A percentile compares a stretch with the other conserved stretches of the same genome.
phyloP scores from a whole-genome alignment of 2,329 filamentous ascomycete genomes.

The Dothistroma pini region DNA sequence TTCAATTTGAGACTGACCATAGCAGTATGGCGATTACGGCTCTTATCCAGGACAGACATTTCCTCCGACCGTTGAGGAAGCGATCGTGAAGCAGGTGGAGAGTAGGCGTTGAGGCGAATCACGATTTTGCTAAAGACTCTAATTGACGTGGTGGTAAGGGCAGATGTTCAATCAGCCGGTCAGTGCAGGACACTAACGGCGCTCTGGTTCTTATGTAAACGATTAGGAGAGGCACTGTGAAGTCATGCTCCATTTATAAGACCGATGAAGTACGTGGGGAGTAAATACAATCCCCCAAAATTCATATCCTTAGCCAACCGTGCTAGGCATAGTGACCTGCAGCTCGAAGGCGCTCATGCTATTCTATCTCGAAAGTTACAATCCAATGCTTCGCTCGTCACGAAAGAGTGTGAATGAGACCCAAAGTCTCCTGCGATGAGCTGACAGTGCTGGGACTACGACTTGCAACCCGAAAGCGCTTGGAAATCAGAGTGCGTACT shows the following conservation, averaged over 20 bases:
- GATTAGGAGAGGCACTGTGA: not conserved
- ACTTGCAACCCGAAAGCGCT: constrained; percentile 3
- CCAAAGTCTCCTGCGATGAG: not conserved
- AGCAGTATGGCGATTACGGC: not conserved
- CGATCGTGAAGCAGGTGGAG: not conserved
- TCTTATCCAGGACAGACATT: not conserved
- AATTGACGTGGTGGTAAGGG: not conserved
- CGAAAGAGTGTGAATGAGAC: not conserved
- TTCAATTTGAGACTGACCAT: no score
- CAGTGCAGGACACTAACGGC: not conserved
- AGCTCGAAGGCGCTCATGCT: not conserved
- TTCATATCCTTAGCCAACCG: not conserved
- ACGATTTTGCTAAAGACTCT: not conserved
- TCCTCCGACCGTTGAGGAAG: not conserved
- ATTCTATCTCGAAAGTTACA: not conserved
- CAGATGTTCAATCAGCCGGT: not conserved
- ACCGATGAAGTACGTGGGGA: not conserved
- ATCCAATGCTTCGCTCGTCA: not conserved
- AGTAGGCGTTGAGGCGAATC: not conserved
- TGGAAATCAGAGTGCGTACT: not conserved
- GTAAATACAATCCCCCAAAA: not conserved
- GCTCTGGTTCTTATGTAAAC: not conserved
- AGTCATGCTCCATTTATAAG: no score
- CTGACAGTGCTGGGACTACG: constrained; percentile 3
- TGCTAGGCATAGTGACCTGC: not conserved